phyloP scores from a whole-genome alignment of 192 early-diverging fungal species.

The Podila verticillata region DNA sequence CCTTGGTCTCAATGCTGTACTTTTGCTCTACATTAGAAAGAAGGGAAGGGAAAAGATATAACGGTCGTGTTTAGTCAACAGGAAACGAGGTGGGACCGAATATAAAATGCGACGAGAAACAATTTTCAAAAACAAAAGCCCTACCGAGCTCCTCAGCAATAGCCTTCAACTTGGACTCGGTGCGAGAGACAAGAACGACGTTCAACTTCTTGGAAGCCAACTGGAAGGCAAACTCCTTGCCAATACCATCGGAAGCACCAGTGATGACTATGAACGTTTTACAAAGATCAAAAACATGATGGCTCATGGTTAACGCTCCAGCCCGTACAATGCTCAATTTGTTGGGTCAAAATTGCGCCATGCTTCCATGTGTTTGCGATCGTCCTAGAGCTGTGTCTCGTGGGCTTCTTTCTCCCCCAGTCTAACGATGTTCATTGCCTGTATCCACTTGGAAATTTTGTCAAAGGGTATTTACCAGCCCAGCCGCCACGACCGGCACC shows the following conservation, averaged over 20 bases:
- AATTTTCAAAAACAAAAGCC: not conserved
- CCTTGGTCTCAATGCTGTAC: conserved; percentile 70
- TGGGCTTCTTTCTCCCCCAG: too few relatives aligned
- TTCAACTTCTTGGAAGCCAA: conserved; percentile 87
- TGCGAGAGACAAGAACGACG: conserved; percentile 85
- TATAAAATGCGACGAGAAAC: not conserved
- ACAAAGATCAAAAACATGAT: too few relatives aligned
- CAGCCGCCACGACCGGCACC: conserved; percentile 46
- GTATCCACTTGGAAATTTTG: not conserved
- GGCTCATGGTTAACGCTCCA: too few relatives aligned
- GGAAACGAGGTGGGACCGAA: not conserved
- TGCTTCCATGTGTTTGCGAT: too few relatives aligned
- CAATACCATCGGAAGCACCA: conserved; percentile 97
- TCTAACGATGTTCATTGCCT: not conserved
- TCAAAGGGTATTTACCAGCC: conserved; percentile 24
- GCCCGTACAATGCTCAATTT: too few relatives aligned
- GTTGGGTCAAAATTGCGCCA: too few relatives aligned
- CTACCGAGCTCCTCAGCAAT: conserved; percentile 75
- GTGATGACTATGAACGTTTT: conserved; percentile 76
- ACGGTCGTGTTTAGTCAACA: not conserved
- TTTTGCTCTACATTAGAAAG: conserved; percentile 44
- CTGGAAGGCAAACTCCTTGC: conserved; percentile 93
- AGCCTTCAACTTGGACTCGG: conserved; percentile 78
- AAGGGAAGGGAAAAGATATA: not conserved
- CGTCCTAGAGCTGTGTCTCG: too few relatives aligned